Percentiles rank a stretch among this genome's conserved stretches.
Evolutionary conservation across 78 protist species (phyloP).

Genomic region (Protostelium mycophagum): DNA sequence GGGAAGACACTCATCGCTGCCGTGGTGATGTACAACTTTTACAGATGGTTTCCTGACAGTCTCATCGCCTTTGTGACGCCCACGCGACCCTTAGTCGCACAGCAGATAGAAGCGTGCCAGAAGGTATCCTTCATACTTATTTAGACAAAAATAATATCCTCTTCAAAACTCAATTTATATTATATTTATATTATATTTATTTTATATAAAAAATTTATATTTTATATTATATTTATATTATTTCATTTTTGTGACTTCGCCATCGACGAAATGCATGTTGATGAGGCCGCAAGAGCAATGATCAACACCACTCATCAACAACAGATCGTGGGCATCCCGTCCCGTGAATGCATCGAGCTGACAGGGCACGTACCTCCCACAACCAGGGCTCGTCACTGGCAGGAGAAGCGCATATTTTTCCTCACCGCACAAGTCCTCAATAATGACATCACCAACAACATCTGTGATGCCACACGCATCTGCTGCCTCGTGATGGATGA

Average conservation of each 20-base stretch:
- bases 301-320: no score
- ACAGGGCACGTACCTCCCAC: constrained; percentile 46
- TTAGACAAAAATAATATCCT: neutral
- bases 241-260: no score
- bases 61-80: constrained; percentile 92
- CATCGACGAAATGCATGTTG: no score
- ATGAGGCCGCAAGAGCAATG: no score
- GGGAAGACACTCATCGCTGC: constrained; percentile 98
- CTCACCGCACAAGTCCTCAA: constrained; percentile 81
- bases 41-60: constrained; percentile 92
- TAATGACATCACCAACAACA: constrained; percentile 58
- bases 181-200: no score
- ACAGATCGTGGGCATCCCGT: constrained; percentile 16
- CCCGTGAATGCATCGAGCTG: constrained; percentile 22
- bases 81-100: constrained; percentile 88
- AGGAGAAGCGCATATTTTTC: constrained; percentile 72
- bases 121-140: constrained; percentile 32
- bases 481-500: constrained; percentile 79
- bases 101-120: constrained; percentile 86
- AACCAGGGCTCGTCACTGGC: constrained; percentile 39
- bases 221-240: no score
- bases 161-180: constrained; percentile 3
- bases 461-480: constrained; percentile 19
- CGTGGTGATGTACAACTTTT: constrained; percentile 86
- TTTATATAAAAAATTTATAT: no score